These are phyloP conservation scores for Rhynchosporium agropyri DNA, from an alignment of 2,329 filamentous ascomycete genomes.

Conservation along the genomic window DNA sequence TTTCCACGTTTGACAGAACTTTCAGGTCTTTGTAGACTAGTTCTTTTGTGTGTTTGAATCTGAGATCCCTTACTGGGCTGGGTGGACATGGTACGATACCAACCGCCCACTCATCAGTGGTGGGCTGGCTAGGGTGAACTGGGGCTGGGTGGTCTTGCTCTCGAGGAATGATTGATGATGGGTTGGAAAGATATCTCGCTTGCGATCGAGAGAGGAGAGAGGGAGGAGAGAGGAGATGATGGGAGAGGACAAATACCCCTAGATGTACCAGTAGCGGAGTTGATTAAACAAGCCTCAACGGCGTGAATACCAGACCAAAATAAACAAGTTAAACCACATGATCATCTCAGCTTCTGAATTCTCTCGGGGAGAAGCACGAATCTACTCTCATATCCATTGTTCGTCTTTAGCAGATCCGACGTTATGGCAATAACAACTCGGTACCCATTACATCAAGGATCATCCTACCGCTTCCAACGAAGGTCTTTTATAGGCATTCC, in stretches of 20 bases:
- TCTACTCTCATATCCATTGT: too few relatives aligned
- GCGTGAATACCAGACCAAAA: conserved; percentile 17
- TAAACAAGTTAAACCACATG: not conserved
- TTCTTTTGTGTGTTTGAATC: conserved; percentile 12
- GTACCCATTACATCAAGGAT: too few relatives aligned
- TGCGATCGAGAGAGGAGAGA: not conserved
- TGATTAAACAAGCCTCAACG: conserved; percentile 28
- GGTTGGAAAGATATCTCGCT: conserved; percentile 6
- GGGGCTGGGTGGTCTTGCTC: conserved; percentile 7
- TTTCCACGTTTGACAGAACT: conserved; percentile 13
- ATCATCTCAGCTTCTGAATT: not conserved
- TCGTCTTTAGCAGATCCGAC: too few relatives aligned
- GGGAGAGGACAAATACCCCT: conserved; percentile 19
- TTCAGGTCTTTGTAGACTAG: not conserved
- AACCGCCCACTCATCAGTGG: too few relatives aligned
- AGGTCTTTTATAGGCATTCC: too few relatives aligned
- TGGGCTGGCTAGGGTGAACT: not conserved
- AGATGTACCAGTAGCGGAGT: conserved; percentile 30
- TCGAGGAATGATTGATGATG: conserved; percentile 11
- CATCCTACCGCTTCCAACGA: too few relatives aligned
- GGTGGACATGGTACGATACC: too few relatives aligned
- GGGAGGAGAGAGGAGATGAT: not conserved
- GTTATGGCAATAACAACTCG: too few relatives aligned
- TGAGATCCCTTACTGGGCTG: conserved; percentile 20
- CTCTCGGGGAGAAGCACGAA: too few relatives aligned